A percentile compares a stretch with the other conserved stretches of the same genome.
Conservation (phyloP, 139 green algal species). For the Chlamydomonas sp. region DNA sequence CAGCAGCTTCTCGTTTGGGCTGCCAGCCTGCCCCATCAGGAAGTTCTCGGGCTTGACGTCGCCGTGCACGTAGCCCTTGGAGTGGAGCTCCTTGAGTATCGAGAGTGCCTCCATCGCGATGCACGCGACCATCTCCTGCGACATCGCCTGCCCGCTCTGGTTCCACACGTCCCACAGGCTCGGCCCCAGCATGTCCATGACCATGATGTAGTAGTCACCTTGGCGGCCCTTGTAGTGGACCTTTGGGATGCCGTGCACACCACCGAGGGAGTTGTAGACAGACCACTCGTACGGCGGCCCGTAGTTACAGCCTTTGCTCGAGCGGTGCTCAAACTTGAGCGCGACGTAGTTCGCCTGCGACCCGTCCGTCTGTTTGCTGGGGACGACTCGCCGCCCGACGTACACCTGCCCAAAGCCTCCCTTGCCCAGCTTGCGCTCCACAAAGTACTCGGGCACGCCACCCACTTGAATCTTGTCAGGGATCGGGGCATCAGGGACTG, state of each 20-base stretch:
- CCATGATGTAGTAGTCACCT: slow-evolving; percentile 98
- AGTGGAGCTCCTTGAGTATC: slow-evolving; percentile 96
- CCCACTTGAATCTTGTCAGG: slow-evolving; percentile 21
- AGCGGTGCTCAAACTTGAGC: slow-evolving; percentile 96
- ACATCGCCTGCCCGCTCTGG: slow-evolving; percentile 86
- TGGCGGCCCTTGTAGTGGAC: slow-evolving; percentile 97
- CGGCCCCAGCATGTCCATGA: slow-evolving; percentile 97
- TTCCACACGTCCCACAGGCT: slow-evolving; percentile 99
- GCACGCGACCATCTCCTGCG: slow-evolving; percentile 97
- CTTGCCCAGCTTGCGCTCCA: slow-evolving; percentile 89
- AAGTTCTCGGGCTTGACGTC: slow-evolving; percentile 99
- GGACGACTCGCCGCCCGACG: slow-evolving; percentile 52
- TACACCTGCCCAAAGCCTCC: slow-evolving; percentile 94
- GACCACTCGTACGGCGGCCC: slow-evolving; percentile 97
- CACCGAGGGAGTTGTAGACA: slow-evolving; percentile 81
- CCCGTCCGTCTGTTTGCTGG: slow-evolving; percentile 67
- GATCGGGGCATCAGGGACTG: too few relatives aligned
- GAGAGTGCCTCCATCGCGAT: slow-evolving; percentile 97
- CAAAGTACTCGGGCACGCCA: slow-evolving; percentile 67
- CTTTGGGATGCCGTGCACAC: slow-evolving; percentile 81
- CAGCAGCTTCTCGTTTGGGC: slow-evolving; percentile 85
- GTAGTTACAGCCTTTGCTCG: slow-evolving; percentile 94
- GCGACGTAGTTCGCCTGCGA: slow-evolving; percentile 74
- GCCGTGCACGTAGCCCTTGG: slow-evolving; percentile 95
- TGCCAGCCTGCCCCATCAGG: slow-evolving; percentile 77